Evolutionary conservation across 2,329 filamentous ascomycete species (phyloP).

Genomic region (Ophiostoma fasciatum): DNA sequence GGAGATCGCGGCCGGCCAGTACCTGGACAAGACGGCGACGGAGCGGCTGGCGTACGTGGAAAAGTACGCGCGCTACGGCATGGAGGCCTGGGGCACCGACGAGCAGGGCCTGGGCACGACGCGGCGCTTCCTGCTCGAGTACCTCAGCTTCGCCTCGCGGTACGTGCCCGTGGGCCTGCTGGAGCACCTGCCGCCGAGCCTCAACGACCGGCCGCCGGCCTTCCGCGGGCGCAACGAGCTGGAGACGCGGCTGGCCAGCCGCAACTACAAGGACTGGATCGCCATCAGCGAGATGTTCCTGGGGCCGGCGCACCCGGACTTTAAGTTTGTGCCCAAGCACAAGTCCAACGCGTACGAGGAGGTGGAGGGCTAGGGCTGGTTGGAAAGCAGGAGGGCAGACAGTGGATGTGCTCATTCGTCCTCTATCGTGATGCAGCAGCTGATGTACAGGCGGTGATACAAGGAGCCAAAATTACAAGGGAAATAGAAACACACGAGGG

Average conservation of each 20-base stretch:
- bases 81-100: slow-evolving; percentile 92
- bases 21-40: slow-evolving; percentile 83
- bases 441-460: slow-evolving; percentile 10
- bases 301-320: slow-evolving; percentile 75
- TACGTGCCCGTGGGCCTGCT: slow-evolving; percentile 85
- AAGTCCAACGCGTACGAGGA: slow-evolving; percentile 88
- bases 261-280: slow-evolving; percentile 94
- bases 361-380: slow-evolving; percentile 20
- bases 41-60: slow-evolving; percentile 79
- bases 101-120: slow-evolving; percentile 88
- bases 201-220: slow-evolving; percentile 79
- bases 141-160: slow-evolving; percentile 82
- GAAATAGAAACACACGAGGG: slow-evolving; percentile 7
- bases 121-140: slow-evolving; percentile 83
- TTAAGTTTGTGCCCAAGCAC: slow-evolving; percentile 94
- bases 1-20: slow-evolving; percentile 82
- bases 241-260: slow-evolving; percentile 82
- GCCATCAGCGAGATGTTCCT: slow-evolving; percentile 99
- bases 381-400: no score
- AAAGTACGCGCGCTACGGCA: slow-evolving; percentile 76
- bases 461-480: no score
- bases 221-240: slow-evolving; percentile 77
- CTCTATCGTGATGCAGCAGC: slow-evolving; percentile 2
- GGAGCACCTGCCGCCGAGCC: slow-evolving; percentile 71
- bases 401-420: no score